Conservation (phyloP, 106 monocot genomes). For the Vanilla planifolia region DNA sequence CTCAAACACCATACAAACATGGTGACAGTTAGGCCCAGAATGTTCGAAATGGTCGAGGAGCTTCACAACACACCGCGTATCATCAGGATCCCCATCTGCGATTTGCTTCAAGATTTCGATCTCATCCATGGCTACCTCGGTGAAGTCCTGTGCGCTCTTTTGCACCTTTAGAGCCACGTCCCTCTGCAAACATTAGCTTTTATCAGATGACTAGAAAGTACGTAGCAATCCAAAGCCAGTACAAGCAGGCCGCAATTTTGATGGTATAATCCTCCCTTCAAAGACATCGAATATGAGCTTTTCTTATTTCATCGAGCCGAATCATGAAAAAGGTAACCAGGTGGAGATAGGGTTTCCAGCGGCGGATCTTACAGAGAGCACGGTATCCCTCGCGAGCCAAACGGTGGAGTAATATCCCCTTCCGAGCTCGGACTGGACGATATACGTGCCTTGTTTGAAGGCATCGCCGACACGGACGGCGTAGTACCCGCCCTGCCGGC, state of each 20-base stretch:
- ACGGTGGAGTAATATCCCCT: constrained; percentile 99
- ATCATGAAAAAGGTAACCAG: background rate
- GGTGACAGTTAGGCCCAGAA: constrained; percentile 86
- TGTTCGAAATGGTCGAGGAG: constrained; percentile 98
- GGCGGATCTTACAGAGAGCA: constrained; percentile 47
- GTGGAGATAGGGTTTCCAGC: constrained; percentile 4
- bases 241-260: background rate
- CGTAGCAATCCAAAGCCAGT: background rate
- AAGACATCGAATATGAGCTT: background rate
- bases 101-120: constrained; percentile 98
- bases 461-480: constrained; percentile 83
- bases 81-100: constrained; percentile 71
- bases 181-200: constrained; percentile 42
- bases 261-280: too few relatives aligned
- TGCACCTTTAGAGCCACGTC: constrained; percentile 98
- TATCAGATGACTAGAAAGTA: constrained; percentile 1
- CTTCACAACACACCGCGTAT: constrained; percentile 85
- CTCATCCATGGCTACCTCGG: constrained; percentile 99
- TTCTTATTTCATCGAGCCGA: background rate
- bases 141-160: constrained; percentile 98
- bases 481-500: constrained; percentile 92
- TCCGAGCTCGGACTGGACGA: constrained; percentile 95
- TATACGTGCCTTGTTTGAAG: constrained; percentile 89
- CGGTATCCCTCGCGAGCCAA: constrained; percentile 97
- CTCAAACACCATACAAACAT: constrained; percentile 99